Base-by-base conservation (phyloP, 805 yeast species). In the Starmerella potacharoeniae region DNA sequence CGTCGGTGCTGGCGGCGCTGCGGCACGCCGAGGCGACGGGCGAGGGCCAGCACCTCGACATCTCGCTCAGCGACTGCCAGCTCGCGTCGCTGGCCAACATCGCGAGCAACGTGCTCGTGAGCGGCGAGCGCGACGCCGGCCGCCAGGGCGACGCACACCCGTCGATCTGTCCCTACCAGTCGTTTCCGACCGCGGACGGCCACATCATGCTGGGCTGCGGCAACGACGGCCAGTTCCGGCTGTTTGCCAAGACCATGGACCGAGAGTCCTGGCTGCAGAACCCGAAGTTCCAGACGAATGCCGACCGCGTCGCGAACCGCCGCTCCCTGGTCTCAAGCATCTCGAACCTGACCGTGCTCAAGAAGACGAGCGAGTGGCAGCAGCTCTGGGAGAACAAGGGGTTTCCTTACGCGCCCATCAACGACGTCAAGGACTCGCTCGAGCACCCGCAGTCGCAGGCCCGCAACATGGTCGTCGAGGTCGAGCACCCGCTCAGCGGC, bases 101-200 rank as follows among this genome's bases (percentile, higher is more conserved):
- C 22, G 75, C 71, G 31, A 65, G 71, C 37, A 67, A 68, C 30
- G 71, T 67, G 6, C 61, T 72, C 33, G 68, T 72, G 30, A 66
- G 71, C 9, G 73, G 74, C 4, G 51, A 68, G 54, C 71, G 70
- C 7, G 74, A 72, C 55, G 51, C 69, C 0, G 75, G 75, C 13
- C 62, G 75, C 5, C 72, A 68, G 56, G 75, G 75, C 8, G 69
- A 74, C 5, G 71, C 72, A 0, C 75, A 72, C 57, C 74, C 75
- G 0, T 65, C 72, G 11, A 73, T 72, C 35, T 68, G 69, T 40
- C 75, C 75, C 5, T 72, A 72, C 59, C 72, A 72, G 60, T 71
- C 72, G 2, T 72, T 72, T 53, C 68, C 66, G 8, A 72, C 75
- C 6, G 61, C 56, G 6, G 73, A 69, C 40, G 71, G 70, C 22